These are phyloP conservation scores for Ustilago lituana DNA, from an alignment of 1,284 basidiomycete genomes.

Conservation along the genomic window DNA sequence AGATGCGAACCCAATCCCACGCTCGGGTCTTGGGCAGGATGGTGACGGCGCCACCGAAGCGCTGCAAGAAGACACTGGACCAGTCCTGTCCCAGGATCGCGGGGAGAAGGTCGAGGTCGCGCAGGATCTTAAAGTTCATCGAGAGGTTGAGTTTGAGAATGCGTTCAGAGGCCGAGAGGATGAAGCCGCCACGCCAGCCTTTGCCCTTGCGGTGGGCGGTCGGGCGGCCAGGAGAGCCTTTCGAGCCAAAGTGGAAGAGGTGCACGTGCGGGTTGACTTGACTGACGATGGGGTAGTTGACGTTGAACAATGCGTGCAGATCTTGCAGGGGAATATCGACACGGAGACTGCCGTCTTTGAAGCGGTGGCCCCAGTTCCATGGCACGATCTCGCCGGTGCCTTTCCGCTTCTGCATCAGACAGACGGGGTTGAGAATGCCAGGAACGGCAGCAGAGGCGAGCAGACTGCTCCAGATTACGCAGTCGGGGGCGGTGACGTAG, in stretches of 20 bases:
- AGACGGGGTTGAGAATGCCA: conserved; percentile 72
- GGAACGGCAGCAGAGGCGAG: conserved; percentile 66
- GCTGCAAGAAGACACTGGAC: conserved; percentile 63
- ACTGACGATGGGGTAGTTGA: conserved; percentile 93
- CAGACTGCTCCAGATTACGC: conserved; percentile 72
- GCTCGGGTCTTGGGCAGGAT: conserved; percentile 62
- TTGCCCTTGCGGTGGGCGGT: conserved; percentile 91
- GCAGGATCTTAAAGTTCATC: conserved; percentile 65
- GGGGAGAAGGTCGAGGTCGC: conserved; percentile 63
- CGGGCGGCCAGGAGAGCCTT: conserved; percentile 91
- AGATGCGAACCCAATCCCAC: conserved; percentile 63
- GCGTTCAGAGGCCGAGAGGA: conserved; percentile 72
- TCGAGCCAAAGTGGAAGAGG: conserved; percentile 94
- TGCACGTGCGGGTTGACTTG: conserved; percentile 98
- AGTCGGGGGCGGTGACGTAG: conserved; percentile 92
- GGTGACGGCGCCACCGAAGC: conserved; percentile 63
- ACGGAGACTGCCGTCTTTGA: conserved; percentile 64
- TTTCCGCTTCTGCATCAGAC: conserved; percentile 89
- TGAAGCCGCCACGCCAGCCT: conserved; percentile 82
- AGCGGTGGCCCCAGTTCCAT: conserved; percentile 84
- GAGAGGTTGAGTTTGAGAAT: conserved; percentile 63
- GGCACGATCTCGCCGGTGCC: conserved; percentile 81
- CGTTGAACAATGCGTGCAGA: conserved; percentile 76
- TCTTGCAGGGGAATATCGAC: conserved; percentile 95
- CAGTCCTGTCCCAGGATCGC: conserved; percentile 63